Evolutionary conservation across 2,329 filamentous ascomycete genomes (phyloP).

Genomic region (Fusarium temperatum): DNA sequence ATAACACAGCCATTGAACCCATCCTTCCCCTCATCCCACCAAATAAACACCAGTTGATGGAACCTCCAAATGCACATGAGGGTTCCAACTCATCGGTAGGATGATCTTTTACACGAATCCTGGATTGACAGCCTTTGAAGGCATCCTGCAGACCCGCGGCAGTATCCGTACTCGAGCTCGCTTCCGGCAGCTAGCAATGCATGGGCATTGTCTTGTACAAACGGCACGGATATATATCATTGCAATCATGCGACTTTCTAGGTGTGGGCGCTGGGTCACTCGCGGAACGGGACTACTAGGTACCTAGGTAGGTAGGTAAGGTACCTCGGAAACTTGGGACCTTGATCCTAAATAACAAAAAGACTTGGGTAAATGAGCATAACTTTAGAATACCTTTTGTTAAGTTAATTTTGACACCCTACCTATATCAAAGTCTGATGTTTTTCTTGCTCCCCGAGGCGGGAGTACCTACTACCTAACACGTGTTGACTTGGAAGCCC

Average conservation of each 20-base stretch:
- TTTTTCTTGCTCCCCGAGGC: too few species aligned
- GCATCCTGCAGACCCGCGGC: not conserved
- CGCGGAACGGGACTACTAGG: not conserved
- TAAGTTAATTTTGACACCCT: too few species aligned
- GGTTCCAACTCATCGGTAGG: constrained; percentile 15
- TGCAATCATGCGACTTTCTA: constrained; percentile 30
- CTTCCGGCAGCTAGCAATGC: not conserved
- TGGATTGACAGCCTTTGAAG: not conserved
- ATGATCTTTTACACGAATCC: not conserved
- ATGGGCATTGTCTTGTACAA: constrained; percentile 15
- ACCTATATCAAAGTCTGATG: too few species aligned
- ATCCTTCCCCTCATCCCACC: not conserved
- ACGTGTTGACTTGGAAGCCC: constrained; percentile 33
- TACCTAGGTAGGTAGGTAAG: too few species aligned
- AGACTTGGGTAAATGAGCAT: too few species aligned
- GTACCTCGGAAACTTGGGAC: too few species aligned
- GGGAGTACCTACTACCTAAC: constrained; percentile 23
- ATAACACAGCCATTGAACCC: constrained; percentile 5
- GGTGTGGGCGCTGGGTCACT: not conserved
- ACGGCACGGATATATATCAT: not conserved
- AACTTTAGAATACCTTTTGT: too few species aligned
- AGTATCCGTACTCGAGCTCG: constrained; percentile 31
- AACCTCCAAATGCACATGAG: not conserved
- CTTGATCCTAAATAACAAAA: too few species aligned
- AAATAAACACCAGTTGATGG: not conserved